These are phyloP conservation scores for Candida nonsorbophila DNA, from an alignment of 805 yeast genomes.

Conservation along the genomic window DNA sequence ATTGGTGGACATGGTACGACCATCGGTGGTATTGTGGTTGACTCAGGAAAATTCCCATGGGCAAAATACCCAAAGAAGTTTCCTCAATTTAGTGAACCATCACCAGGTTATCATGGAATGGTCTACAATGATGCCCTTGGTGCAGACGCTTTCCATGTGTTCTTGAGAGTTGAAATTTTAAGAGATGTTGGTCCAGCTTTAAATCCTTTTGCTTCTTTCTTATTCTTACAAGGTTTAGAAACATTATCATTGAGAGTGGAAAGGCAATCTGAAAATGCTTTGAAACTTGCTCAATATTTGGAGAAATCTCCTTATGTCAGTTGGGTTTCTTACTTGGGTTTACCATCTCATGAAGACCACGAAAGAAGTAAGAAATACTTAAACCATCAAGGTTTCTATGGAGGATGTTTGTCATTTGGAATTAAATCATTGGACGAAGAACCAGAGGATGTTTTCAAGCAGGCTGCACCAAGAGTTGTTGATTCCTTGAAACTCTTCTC, in stretches of 20 bases:
- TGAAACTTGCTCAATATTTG: constrained; percentile 71
- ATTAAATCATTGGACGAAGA: constrained; percentile 49
- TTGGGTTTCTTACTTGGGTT: constrained; percentile 93
- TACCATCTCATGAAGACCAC: constrained; percentile 73
- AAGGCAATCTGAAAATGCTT: constrained; percentile 81
- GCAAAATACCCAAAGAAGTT: constrained; percentile 74
- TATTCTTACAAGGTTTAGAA: constrained; percentile 87
- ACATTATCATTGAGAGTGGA: constrained; percentile 91
- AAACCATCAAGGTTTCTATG: constrained; percentile 52
- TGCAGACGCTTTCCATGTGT: constrained; percentile 65
- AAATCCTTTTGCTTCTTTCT: constrained; percentile 85
- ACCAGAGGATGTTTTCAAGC: constrained; percentile 57
- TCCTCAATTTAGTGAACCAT: constrained; percentile 88
- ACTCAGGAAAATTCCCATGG: constrained; percentile 93
- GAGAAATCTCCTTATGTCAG: constrained; percentile 69
- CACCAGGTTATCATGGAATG: constrained; percentile 91
- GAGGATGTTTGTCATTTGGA: constrained; percentile 87
- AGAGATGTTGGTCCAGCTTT: constrained; percentile 90
- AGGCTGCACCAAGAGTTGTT: constrained; percentile 78
- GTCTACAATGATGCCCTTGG: constrained; percentile 80
- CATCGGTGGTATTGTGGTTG: constrained; percentile 86
- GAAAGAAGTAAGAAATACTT: constrained; percentile 81
- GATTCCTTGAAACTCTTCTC: constrained; percentile 82
- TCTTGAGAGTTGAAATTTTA: constrained; percentile 74
- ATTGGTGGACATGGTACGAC: constrained; percentile 97